phyloP scores from a whole-genome alignment of 169 alveolate species.

The Plasmodium chabaudi region DNA sequence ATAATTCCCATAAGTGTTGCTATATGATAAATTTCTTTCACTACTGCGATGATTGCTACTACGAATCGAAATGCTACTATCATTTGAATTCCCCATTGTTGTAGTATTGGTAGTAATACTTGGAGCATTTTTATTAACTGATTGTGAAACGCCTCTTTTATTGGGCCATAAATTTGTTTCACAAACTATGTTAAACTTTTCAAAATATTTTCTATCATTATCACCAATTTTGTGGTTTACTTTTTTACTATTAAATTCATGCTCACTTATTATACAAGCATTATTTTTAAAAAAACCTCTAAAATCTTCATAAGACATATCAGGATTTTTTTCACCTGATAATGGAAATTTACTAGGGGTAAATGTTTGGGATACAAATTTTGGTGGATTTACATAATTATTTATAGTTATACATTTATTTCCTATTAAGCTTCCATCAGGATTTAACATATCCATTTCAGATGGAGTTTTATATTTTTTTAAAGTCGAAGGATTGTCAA shows the following conservation, averaged over 20 bases:
- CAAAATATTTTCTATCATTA: conserved; percentile 23
- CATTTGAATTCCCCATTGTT: too few species aligned
- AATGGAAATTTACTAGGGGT: conserved; percentile 62
- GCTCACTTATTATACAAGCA: conserved; percentile 72
- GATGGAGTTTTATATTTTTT: conserved; percentile 72
- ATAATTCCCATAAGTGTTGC: too few species aligned
- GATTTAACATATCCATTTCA: conserved; percentile 74
- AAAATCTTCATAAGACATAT: conserved; percentile 63
- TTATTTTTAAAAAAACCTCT: conserved; percentile 45
- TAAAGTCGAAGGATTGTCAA: conserved; percentile 50
- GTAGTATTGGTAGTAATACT: too few species aligned
- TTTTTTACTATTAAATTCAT: conserved; percentile 69
- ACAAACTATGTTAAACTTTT: conserved; percentile 4
- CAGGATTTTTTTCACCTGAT: conserved; percentile 54
- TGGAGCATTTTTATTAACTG: background rate
- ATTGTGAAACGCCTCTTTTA: conserved; percentile 30
- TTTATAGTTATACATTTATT: conserved; percentile 73
- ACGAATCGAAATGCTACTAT: too few species aligned
- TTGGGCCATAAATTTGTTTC: conserved; percentile 70
- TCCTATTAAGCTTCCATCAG: conserved; percentile 76
- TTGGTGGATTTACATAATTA: conserved; percentile 75
- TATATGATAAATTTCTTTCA: too few species aligned
- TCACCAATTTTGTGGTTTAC: conserved; percentile 6
- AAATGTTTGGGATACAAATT: conserved; percentile 34
- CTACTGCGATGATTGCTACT: too few species aligned